Percentiles rank a stretch among this genome's conserved stretches.
phyloP scores from a whole-genome alignment of 164 flowering plant species.

The Malania oleifera region DNA sequence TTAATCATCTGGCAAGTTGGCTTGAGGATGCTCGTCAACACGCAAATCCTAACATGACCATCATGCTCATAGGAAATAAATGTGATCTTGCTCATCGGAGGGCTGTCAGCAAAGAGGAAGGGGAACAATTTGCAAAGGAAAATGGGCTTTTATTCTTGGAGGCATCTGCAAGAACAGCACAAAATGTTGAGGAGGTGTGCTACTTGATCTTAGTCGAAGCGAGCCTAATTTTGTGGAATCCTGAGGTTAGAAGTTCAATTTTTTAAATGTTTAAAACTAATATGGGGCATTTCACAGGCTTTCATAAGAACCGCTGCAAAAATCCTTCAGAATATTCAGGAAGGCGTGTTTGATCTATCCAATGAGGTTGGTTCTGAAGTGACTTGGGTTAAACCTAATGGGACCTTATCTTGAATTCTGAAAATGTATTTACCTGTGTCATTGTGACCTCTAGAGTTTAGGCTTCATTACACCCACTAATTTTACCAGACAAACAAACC shows the following conservation, averaged over 20 bases:
- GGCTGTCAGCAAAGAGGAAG: constrained; percentile 87
- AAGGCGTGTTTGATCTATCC: constrained; percentile 75
- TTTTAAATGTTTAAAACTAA: not conserved
- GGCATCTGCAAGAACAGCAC: constrained; percentile 88
- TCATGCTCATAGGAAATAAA: constrained; percentile 83
- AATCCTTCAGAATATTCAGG: constrained; percentile 80
- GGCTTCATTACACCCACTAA: too few relatives aligned
- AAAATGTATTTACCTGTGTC: too few relatives aligned
- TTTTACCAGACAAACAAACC: not conserved
- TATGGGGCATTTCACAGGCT: constrained; percentile 36
- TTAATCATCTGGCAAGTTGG: constrained; percentile 88
- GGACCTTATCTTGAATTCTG: not conserved
- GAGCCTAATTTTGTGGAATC: not conserved
- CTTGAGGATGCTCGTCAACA: constrained; percentile 89
- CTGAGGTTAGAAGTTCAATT: not conserved
- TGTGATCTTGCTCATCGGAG: constrained; percentile 76
- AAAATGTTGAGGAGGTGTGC: constrained; percentile 78
- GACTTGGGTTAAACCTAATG: not conserved
- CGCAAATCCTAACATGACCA: constrained; percentile 84
- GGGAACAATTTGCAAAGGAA: constrained; percentile 91
- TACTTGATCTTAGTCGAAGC: not conserved
- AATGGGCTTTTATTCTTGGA: constrained; percentile 81
- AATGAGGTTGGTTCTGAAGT: constrained; percentile 50
- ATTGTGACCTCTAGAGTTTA: too few relatives aligned
- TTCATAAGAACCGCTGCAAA: constrained; percentile 73